phyloP scores from a whole-genome alignment of 106 monocot genomes.

The Acorus gramineus region DNA sequence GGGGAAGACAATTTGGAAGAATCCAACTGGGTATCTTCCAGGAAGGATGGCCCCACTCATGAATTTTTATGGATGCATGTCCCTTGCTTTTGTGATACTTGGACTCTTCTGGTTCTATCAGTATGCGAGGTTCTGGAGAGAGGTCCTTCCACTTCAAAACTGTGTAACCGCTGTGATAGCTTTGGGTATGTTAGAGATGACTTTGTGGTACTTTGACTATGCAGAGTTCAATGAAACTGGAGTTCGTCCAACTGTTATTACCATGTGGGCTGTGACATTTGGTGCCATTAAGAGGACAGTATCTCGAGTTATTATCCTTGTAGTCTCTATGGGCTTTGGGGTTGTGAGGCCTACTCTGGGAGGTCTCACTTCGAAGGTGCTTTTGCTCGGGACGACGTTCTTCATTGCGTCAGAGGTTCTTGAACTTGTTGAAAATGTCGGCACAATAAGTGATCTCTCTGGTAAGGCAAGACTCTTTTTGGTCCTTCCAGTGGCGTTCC shows the following conservation, averaged over 20 bases:
- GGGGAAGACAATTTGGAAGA: constrained; percentile 95
- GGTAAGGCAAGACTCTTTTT: constrained; percentile 88
- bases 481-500: constrained; percentile 73
- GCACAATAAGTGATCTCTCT: constrained; percentile 79
- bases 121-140: constrained; percentile 91
- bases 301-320: constrained; percentile 62
- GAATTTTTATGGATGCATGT: constrained; percentile 86
- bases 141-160: constrained; percentile 87
- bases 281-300: constrained; percentile 71
- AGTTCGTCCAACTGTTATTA: constrained; percentile 71
- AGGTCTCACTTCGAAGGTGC: constrained; percentile 84
- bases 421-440: constrained; percentile 88
- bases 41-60: constrained; percentile 92
- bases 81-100: constrained; percentile 73
- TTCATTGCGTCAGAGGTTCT: constrained; percentile 88
- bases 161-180: constrained; percentile 85
- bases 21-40: constrained; percentile 87
- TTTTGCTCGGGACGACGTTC: constrained; percentile 89
- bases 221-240: constrained; percentile 86
- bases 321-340: constrained; percentile 94
- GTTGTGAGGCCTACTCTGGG: constrained; percentile 91
- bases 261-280: constrained; percentile 93
- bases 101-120: constrained; percentile 88
- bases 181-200: constrained; percentile 89
- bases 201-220: constrained; percentile 95